These are phyloP conservation scores for Ceratocystis huliohia DNA, from an alignment of 2,329 filamentous ascomycete species.

Conservation along the genomic window DNA sequence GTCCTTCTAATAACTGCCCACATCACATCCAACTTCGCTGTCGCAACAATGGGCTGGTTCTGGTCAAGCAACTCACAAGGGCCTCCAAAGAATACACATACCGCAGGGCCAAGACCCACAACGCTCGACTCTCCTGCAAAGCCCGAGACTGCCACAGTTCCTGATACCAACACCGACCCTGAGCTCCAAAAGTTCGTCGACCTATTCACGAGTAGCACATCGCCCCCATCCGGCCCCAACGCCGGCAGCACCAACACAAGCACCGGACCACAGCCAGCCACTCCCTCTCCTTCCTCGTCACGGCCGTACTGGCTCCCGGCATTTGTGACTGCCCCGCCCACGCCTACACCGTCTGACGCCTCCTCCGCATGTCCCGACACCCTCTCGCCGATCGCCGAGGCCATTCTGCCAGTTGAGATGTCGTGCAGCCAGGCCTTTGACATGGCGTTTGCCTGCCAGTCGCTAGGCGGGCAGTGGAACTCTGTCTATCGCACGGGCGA, in stretches of 20 bases:
- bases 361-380: conserved; percentile 18
- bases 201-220: conserved; percentile 32
- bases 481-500: conserved; percentile 78
- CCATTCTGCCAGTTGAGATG: conserved; percentile 68
- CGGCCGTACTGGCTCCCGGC: conserved; percentile 22
- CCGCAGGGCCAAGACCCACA: neutral
- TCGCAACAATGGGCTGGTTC: conserved; percentile 46
- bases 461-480: conserved; percentile 80
- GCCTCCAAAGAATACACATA: conserved; percentile 18
- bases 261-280: neutral
- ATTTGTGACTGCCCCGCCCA: conserved; percentile 28
- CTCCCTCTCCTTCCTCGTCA: conserved; percentile 23
- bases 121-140: neutral
- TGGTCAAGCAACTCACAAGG: conserved; percentile 34
- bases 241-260: conserved; percentile 21
- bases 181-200: conserved; percentile 44
- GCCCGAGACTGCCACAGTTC: conserved; percentile 21
- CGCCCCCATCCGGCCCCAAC: conserved; percentile 22
- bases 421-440: conserved; percentile 87
- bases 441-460: conserved; percentile 85
- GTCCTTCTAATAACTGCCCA: neutral
- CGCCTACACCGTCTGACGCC: conserved; percentile 22
- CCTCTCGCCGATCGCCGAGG: conserved; percentile 40
- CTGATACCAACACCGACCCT: conserved; percentile 29
- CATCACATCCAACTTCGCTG: neutral